Conservation (phyloP, 2,329 filamentous ascomycete genomes). For the Ophiosphaerella herpotricha region DNA sequence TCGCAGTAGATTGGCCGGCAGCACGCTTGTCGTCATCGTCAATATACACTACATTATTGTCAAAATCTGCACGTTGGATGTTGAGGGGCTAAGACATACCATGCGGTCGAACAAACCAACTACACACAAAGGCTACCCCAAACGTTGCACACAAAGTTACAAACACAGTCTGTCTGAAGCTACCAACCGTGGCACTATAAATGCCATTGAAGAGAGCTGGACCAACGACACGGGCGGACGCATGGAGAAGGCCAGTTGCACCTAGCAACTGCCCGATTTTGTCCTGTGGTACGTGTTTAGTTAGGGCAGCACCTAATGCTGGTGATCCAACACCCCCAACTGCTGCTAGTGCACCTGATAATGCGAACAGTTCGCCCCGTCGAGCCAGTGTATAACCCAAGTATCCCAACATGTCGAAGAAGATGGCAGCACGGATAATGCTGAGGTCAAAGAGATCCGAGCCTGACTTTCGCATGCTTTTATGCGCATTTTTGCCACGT, state of each 20-base stretch:
- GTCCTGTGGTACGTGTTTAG: constrained; percentile 86
- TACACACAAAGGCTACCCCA: constrained; percentile 65
- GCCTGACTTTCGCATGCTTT: constrained; percentile 57
- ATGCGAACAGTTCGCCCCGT: constrained; percentile 66
- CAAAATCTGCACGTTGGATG: neutral
- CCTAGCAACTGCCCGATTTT: constrained; percentile 86
- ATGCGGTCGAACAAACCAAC: constrained; percentile 73
- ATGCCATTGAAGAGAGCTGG: constrained; percentile 85
- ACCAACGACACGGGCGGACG: constrained; percentile 75
- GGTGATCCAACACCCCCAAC: constrained; percentile 85
- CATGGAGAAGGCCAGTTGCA: constrained; percentile 83
- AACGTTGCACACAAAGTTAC: constrained; percentile 73
- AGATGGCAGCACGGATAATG: constrained; percentile 73
- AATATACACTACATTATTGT: constrained; percentile 9
- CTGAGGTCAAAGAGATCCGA: constrained; percentile 78
- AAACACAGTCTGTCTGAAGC: constrained; percentile 82
- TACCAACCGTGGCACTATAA: constrained; percentile 79
- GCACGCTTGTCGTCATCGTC: constrained; percentile 10
- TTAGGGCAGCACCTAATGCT: constrained; percentile 80
- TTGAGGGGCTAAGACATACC: constrained; percentile 59
- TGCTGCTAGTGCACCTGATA: constrained; percentile 73
- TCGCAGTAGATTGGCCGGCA: neutral
- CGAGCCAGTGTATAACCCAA: constrained; percentile 73
- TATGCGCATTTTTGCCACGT: constrained; percentile 57
- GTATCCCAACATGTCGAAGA: constrained; percentile 77